These are phyloP conservation scores for Vaccinium macrocarpon DNA, from an alignment of 148 eudicot species.

Conservation along the genomic window DNA sequence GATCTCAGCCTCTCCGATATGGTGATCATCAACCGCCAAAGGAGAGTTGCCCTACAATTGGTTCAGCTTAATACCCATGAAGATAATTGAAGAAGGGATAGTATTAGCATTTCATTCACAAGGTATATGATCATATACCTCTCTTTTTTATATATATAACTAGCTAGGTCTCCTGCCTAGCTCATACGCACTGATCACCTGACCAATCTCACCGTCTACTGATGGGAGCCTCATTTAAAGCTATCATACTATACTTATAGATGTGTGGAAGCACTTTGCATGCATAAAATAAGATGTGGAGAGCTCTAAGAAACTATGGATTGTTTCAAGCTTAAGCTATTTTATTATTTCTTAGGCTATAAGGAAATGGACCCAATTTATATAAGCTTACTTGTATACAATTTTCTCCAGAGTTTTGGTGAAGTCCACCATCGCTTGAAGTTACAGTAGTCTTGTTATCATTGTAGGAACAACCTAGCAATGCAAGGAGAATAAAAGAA, in stretches of 20 bases:
- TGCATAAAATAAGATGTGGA: not conserved
- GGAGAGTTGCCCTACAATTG: constrained; percentile 66
- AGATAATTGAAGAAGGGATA: not conserved
- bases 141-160: no score
- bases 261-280: not conserved
- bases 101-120: not conserved
- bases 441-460: not conserved
- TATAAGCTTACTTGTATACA: not conserved
- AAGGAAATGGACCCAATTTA: not conserved
- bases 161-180: no score
- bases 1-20: not conserved
- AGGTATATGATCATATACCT: constrained; percentile 4
- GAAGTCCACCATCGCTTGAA: not conserved
- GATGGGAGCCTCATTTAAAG: no score
- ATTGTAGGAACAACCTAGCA: no score
- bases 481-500: no score
- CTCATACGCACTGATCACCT: no score
- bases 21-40: constrained; percentile 35
- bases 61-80: constrained; percentile 25
- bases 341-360: no score
- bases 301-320: no score
- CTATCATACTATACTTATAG: no score
- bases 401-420: not conserved
- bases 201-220: no score
- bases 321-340: no score